These are phyloP conservation scores for Castanospermum australe DNA, from an alignment of 306 rosid genomes.

Conservation along the genomic window DNA sequence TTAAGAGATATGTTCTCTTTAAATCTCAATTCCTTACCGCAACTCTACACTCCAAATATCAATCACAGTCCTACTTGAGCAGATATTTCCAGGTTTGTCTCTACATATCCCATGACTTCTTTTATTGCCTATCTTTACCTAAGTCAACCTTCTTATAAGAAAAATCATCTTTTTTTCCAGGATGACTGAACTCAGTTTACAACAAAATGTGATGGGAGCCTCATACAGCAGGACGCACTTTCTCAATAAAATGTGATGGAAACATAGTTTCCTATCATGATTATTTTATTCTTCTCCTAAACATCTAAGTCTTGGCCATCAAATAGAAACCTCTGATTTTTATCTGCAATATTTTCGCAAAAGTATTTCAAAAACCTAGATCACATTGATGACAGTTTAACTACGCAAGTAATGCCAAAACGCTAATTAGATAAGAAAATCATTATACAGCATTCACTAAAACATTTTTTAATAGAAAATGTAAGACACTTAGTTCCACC, in stretches of 20 bases:
- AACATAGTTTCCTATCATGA: not conserved
- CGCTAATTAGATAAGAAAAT: not conserved
- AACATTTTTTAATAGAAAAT: not conserved
- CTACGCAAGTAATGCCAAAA: not conserved
- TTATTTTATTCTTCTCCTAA: not conserved
- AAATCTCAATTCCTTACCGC: not conserved
- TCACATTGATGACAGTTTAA: not conserved
- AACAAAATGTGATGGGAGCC: not conserved
- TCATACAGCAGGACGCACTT: too few relatives aligned
- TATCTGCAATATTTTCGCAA: not conserved
- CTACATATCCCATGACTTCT: not conserved
- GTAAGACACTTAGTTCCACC: not conserved
- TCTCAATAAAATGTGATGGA: not conserved
- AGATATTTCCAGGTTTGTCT: not conserved
- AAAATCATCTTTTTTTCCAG: not conserved
- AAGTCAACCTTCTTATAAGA: not conserved
- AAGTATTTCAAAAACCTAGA: not conserved
- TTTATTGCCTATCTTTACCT: not conserved
- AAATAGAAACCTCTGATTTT: not conserved
- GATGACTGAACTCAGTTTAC: not conserved
- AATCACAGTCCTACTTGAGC: not conserved
- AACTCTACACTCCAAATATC: not conserved
- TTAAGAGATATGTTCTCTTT: not conserved
- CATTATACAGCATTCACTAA: not conserved
- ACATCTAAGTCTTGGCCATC: not conserved